These are phyloP conservation scores for Erodium chrysanthum DNA, from an alignment of 441 rosid genomes.

Conservation along the genomic window DNA sequence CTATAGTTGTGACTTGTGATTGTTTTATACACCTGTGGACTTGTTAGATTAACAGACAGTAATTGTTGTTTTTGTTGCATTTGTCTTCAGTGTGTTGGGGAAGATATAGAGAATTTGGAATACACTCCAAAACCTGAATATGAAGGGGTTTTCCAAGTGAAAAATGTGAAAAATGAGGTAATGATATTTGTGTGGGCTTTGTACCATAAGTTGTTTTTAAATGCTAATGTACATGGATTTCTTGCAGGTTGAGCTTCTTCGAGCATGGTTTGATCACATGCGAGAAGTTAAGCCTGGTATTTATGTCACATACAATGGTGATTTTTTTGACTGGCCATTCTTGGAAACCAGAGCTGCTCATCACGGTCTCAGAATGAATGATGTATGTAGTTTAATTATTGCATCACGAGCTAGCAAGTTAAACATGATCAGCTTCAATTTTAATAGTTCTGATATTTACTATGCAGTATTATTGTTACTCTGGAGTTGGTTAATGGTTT, in stretches of 20 bases:
- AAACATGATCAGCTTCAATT: constrained; percentile 4
- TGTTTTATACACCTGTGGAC: constrained; percentile 1
- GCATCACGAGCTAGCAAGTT: constrained; percentile 5
- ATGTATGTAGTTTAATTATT: constrained; percentile 37
- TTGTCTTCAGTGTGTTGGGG: constrained; percentile 72
- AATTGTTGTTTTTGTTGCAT: constrained; percentile 13
- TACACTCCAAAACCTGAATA: constrained; percentile 97
- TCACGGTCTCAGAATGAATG: constrained; percentile 77
- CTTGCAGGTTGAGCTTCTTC: constrained; percentile 75
- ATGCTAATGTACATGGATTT: constrained; percentile 15
- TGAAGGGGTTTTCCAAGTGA: constrained; percentile 83
- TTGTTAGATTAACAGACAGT: not conserved
- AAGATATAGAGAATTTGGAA: constrained; percentile 86
- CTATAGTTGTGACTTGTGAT: not conserved
- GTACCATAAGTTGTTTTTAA: constrained; percentile 8
- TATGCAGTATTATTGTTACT: not conserved
- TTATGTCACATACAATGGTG: constrained; percentile 95
- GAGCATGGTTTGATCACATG: constrained; percentile 88
- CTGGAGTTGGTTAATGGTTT: constrained; percentile 4
- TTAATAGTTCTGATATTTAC: constrained; percentile 6
- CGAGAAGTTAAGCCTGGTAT: constrained; percentile 91
- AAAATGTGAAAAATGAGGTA: constrained; percentile 82
- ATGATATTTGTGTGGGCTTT: constrained; percentile 12
- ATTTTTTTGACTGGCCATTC: constrained; percentile 98
- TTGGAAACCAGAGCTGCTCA: constrained; percentile 83